A percentile compares a stretch with the other conserved stretches of the same genome.
phyloP scores from a whole-genome alignment of 192 early-diverging fungal genomes.

The Bifiguratus adelaidae region DNA sequence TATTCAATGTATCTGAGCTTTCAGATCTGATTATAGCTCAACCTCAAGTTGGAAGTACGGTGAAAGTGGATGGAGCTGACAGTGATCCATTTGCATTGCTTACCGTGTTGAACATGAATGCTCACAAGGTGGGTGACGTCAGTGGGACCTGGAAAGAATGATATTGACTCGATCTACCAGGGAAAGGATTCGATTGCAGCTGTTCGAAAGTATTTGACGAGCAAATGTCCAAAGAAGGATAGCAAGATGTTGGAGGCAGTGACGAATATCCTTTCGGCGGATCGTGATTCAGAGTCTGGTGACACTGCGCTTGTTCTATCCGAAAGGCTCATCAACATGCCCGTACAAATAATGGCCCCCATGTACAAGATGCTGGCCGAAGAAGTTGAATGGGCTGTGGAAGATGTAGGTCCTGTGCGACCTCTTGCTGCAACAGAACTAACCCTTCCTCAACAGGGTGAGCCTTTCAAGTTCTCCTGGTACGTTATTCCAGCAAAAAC shows the following conservation, averaged over 20 bases:
- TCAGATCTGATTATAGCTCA: constrained; percentile 73
- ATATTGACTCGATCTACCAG: constrained; percentile 9
- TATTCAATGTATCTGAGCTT: constrained; percentile 65
- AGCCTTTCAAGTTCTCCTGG: constrained; percentile 75
- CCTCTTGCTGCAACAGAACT: neutral
- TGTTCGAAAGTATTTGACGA: constrained; percentile 51
- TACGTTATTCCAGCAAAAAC: constrained; percentile 71
- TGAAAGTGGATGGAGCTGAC: constrained; percentile 75
- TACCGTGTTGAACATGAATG: constrained; percentile 61
- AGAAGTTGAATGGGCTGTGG: constrained; percentile 66
- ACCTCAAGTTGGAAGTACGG: constrained; percentile 69
- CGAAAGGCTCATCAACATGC: constrained; percentile 94
- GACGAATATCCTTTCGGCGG: constrained; percentile 18
- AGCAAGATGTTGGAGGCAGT: constrained; percentile 5
- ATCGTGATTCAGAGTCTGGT: constrained; percentile 11
- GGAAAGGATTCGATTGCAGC: constrained; percentile 35
- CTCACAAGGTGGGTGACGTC: constrained; percentile 36
- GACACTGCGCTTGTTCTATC: constrained; percentile 62
- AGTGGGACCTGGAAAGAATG: too few relatives aligned
- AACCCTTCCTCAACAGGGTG: constrained; percentile 27
- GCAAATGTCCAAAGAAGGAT: constrained; percentile 39
- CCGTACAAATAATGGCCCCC: constrained; percentile 80
- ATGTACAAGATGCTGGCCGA: constrained; percentile 86
- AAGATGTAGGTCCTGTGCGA: constrained; percentile 35
- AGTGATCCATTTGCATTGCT: constrained; percentile 84